Evolutionary conservation across 192 early-diverging fungal species (phyloP).

Genomic region (Podila minutissima): DNA sequence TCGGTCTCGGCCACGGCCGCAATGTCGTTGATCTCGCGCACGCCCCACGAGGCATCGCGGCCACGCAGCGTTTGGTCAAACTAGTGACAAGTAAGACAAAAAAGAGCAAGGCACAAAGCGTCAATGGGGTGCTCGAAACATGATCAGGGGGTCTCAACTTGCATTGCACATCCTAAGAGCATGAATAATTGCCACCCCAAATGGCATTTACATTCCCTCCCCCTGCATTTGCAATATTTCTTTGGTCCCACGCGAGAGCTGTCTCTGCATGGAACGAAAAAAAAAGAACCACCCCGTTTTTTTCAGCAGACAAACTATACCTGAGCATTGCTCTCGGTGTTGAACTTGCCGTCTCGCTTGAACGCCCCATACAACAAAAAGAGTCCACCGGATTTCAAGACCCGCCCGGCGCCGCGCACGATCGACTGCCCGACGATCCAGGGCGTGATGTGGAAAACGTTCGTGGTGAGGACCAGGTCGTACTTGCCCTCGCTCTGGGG

Average conservation of each 20-base stretch:
- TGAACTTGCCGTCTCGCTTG: conserved; percentile 28
- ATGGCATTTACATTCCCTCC: too few relatives aligned
- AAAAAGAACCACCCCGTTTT: not conserved
- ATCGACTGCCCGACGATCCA: conserved; percentile 6
- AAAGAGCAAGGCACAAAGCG: not conserved
- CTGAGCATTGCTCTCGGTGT: conserved; percentile 17
- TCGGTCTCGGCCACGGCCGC: conserved; percentile 7
- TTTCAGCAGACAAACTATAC: not conserved
- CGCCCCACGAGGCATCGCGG: conserved; percentile 23
- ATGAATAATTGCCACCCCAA: too few relatives aligned
- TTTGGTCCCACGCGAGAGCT: not conserved
- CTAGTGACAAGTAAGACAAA: conserved; percentile 3
- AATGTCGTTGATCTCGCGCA: conserved; percentile 24
- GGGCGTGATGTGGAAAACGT: conserved; percentile 32
- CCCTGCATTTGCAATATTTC: not conserved
- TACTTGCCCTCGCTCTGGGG: not conserved
- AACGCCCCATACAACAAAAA: conserved; percentile 23
- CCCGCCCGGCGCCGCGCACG: conserved; percentile 14
- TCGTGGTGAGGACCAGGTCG: conserved; percentile 26
- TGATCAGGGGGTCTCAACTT: too few relatives aligned
- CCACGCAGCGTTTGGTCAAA: conserved; percentile 28
- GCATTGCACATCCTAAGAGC: too few relatives aligned
- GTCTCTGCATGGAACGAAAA: not conserved
- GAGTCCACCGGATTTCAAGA: conserved; percentile 10
- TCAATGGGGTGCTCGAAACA: not conserved